Evolutionary conservation across 768 basidiomycete genomes (phyloP), one percentile per base, ranked within the genome.

Genomic region (Tricholoma flavovirens): DNA sequence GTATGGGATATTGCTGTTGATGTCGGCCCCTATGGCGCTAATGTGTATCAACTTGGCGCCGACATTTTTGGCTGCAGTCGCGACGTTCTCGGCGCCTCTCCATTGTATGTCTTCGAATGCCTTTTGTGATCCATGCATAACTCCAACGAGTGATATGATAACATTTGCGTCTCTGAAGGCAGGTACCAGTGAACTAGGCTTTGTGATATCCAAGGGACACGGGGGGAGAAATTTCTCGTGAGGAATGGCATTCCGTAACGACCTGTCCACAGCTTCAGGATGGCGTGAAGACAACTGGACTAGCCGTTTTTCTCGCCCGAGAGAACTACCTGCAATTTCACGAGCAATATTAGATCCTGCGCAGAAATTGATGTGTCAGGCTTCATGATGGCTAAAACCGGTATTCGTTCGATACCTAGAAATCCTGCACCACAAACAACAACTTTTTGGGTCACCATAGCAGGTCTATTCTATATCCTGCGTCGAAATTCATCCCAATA

Each of bases 11-110:
- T 67, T 60, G 56, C 85, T 87, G 10, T 71, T 60, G 1, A 73
- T 61, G 64, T 88, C 76, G n/a, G 86, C 85, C n/a, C 87, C 86
- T 62, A 90, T 87, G 21, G 88, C 86, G 59, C 84, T 87, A 62
- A 91, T 69, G 60, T 87, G 85, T 21, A 86, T 74, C 15, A 86
- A 70, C 60, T 79, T 83, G 5, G 84, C 84, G 11, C 82, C 82
- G 26, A 66, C 74, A 5, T 73, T 66, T 56, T 73, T 76, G 0
- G 84, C 81, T 2, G 77, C 76, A 35, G 65, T 62, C 0, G 87
- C 85, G 7, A 90, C 81, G 60, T 87, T 85, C 60, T 82, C 78
- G 15, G 83, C 84, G 4, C 88, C 88, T 60, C 73, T 75, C 74
- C 78, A 77, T 60, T 90, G 87, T 14, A 87, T 75, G 9, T 71